Evolutionary conservation across 306 rosid genomes (phyloP), one percentile per base, ranked within the genome.

Genomic region (Medicago ruthenica): DNA sequence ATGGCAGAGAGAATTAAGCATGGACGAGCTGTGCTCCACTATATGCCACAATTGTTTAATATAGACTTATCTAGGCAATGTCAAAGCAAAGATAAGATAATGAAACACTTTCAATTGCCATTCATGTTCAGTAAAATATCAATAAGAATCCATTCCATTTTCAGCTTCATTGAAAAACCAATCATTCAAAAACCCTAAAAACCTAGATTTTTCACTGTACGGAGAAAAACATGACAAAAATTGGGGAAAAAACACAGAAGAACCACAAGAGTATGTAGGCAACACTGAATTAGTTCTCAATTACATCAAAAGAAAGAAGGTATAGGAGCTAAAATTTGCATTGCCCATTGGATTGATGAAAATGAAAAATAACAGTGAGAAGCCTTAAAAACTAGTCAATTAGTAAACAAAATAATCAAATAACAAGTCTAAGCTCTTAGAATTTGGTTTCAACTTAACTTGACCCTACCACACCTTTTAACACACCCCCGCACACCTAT

Each of bases 101-200:
- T 37, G 62, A 59, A 10, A 55, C 27, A 17, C 47, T 51, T n/a
- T 11, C 51, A 31, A 45, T 9, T 68, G 31, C 40, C 53, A 34
- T 70, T 36, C 64, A 31, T 27, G 58, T 10, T 42, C 48, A 34
- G 37, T 34, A 34, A 34, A 34, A 34, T 34, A 5, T 34, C 37
- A 34, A 34, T 34, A 34, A 34, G 37, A 34, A 34, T 34, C 37
- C 37, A 34, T 34, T 34, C 37, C 37, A 34, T 34, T 34, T 34
- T 34, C 31, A 27, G 31, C 31, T 27, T 27, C 31, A 27, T 27
- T 27, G 31, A 27, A 27, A 27, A 27, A 0, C 31, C 4, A 3
- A 27, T 21, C 58, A 17, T 16, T 53, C 6, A 58, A 79, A 79
- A 63, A 71, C 48, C 16, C 27, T 1, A 44, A 77, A 57, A 17